phyloP scores from a whole-genome alignment of 257 asterid genomes.

The Paulownia fortunei region DNA sequence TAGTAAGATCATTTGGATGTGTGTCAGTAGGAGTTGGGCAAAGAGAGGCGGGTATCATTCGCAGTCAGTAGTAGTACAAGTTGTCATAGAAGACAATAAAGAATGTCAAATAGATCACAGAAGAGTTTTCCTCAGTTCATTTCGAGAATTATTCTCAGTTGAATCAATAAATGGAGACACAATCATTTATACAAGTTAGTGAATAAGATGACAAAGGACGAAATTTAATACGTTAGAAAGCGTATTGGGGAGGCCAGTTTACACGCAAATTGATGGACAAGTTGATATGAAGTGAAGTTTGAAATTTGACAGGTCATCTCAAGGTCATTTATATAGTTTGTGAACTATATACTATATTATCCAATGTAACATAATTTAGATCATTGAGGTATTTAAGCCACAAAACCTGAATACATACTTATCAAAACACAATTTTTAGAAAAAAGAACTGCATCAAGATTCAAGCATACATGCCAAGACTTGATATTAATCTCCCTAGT shows the following conservation, averaged over 20 bases:
- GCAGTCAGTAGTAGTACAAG: neutral
- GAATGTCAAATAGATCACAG: neutral
- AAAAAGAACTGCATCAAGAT: too few species aligned
- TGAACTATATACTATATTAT: neutral
- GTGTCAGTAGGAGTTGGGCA: neutral
- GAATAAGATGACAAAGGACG: neutral
- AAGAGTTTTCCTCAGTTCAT: neutral
- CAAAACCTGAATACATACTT: neutral
- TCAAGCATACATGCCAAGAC: too few species aligned
- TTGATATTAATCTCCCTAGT: too few species aligned
- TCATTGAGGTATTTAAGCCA: neutral
- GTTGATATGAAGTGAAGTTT: neutral
- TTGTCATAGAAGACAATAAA: neutral
- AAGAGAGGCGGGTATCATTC: neutral
- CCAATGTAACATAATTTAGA: neutral
- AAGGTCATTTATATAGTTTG: too few species aligned
- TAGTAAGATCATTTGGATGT: neutral
- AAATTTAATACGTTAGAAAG: neutral
- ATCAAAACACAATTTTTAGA: too few species aligned
- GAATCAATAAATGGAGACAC: neutral
- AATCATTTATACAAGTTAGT: neutral
- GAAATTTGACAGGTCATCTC: too few species aligned
- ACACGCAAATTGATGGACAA: neutral
- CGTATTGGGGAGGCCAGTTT: neutral
- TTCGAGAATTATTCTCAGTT: neutral